Conservation (phyloP, 2,329 filamentous ascomycete genomes). For the Zymoseptoria ardabiliae region DNA sequence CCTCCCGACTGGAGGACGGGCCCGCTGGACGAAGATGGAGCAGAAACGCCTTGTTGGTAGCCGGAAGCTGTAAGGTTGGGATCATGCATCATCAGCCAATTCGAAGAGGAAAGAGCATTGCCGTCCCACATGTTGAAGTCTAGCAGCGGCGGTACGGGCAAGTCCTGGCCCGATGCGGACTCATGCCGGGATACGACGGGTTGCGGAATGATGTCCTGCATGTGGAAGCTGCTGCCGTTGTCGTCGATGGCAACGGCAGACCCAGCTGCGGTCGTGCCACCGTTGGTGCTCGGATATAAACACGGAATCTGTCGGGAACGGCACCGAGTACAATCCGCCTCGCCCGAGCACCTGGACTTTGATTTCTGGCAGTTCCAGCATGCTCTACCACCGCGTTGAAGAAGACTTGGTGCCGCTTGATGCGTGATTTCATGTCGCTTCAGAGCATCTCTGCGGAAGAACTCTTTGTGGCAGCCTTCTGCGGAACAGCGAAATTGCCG, state of each 20-base stretch:
- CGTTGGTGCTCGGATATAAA: conserved; percentile 18
- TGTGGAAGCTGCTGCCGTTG: conserved; percentile 7
- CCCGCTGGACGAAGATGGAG: neutral
- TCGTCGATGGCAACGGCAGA: neutral
- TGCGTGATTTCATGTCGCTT: conserved; percentile 23
- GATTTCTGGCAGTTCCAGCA: conserved; percentile 24
- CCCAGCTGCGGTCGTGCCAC: neutral
- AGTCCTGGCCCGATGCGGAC: neutral
- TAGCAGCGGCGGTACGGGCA: neutral
- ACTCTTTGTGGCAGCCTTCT: conserved; percentile 18
- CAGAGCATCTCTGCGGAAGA: conserved; percentile 22
- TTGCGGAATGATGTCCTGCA: neutral
- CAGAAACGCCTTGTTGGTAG: conserved; percentile 3
- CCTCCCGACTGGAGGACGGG: neutral
- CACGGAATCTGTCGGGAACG: conserved; percentile 18
- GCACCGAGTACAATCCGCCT: conserved; percentile 22
- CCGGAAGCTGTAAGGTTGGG: conserved; percentile 1
- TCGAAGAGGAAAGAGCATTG: conserved; percentile 13
- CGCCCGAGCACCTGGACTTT: conserved; percentile 27
- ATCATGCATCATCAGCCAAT: conserved; percentile 12
- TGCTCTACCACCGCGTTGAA: conserved; percentile 20
- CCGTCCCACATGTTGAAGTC: conserved; percentile 15
- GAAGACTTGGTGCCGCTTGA: conserved; percentile 12
- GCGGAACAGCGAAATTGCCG: conserved; percentile 17
- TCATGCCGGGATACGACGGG: neutral